phyloP scores from a whole-genome alignment of 768 basidiomycete species.

The Podaxis sp. region DNA sequence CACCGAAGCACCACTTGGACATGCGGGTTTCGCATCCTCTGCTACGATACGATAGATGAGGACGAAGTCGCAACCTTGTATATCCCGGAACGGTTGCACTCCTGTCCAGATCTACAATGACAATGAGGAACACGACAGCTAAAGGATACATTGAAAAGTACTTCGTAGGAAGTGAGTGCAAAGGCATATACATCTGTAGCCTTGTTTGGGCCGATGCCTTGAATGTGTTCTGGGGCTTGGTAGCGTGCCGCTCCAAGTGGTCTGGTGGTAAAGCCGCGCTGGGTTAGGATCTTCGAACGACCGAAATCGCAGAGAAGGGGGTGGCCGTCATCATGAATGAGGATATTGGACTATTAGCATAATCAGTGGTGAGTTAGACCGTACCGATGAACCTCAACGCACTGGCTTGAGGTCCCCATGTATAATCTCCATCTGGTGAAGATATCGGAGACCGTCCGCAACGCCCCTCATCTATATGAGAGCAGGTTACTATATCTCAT shows the following conservation, averaged over 20 bases:
- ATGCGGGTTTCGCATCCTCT: not conserved
- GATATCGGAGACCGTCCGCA: constrained; percentile 1
- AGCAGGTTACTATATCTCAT: not conserved
- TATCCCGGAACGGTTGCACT: not conserved
- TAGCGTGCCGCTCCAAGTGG: constrained; percentile 2
- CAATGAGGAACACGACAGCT: not conserved
- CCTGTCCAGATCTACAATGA: constrained; percentile 6
- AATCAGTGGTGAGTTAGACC: not conserved
- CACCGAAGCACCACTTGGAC: not conserved
- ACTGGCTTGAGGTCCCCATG: constrained; percentile 14
- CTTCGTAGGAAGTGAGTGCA: constrained; percentile 19
- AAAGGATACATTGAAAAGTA: not conserved
- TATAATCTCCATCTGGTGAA: not conserved
- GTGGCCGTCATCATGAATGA: not conserved
- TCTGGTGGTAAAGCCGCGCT: constrained; percentile 2
- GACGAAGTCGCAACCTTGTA: not conserved
- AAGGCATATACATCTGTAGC: constrained; percentile 22
- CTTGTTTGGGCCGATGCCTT: constrained; percentile 15
- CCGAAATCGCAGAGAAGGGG: constrained; percentile 10
- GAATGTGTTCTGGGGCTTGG: constrained; percentile 8
- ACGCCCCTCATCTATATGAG: not conserved
- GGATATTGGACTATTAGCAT: not conserved
- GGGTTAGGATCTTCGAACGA: not conserved
- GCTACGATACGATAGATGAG: not conserved
- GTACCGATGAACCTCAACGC: not conserved